phyloP scores from a whole-genome alignment of 2,329 filamentous ascomycete genomes.

The Talaromyces sp. region DNA sequence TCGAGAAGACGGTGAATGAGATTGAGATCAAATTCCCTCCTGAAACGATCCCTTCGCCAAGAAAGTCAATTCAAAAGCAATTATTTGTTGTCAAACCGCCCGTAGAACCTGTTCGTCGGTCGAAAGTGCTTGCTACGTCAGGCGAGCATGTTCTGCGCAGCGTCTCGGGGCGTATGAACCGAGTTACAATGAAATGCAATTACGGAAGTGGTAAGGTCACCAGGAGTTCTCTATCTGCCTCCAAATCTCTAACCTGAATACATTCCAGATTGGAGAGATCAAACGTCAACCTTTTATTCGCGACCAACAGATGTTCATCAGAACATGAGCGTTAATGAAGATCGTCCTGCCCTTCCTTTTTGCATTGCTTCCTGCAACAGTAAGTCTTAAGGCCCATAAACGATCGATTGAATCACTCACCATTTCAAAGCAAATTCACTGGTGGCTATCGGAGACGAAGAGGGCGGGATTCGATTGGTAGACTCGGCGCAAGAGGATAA shows the following conservation, averaged over 20 bases:
- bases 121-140: slow-evolving; percentile 35
- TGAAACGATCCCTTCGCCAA: slow-evolving; percentile 6
- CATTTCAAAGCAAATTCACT: slow-evolving; percentile 55
- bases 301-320: slow-evolving; percentile 52
- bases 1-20: slow-evolving; percentile 28
- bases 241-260: not conserved
- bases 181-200: slow-evolving; percentile 35
- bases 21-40: slow-evolving; percentile 21
- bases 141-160: slow-evolving; percentile 40
- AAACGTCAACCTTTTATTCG: slow-evolving; percentile 59
- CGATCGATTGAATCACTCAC: slow-evolving; percentile 14
- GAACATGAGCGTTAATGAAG: slow-evolving; percentile 41
- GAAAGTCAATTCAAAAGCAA: slow-evolving; percentile 16
- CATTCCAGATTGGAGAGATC: slow-evolving; percentile 52
- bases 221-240: not conserved
- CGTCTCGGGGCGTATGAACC: slow-evolving; percentile 30
- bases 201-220: slow-evolving; percentile 36
- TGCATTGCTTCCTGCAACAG: slow-evolving; percentile 64
- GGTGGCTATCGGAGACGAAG: slow-evolving; percentile 67
- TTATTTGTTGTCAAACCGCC: slow-evolving; percentile 20
- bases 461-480: slow-evolving; percentile 61
- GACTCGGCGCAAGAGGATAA: slow-evolving; percentile 55
- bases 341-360: slow-evolving; percentile 56
- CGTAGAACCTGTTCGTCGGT: slow-evolving; percentile 35
- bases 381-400: slow-evolving; percentile 34